Evolutionary conservation across 2,329 filamentous ascomycete species (phyloP), one percentile per base, ranked within the genome.

Genomic region (Magnaporthiopsis rhizophila): DNA sequence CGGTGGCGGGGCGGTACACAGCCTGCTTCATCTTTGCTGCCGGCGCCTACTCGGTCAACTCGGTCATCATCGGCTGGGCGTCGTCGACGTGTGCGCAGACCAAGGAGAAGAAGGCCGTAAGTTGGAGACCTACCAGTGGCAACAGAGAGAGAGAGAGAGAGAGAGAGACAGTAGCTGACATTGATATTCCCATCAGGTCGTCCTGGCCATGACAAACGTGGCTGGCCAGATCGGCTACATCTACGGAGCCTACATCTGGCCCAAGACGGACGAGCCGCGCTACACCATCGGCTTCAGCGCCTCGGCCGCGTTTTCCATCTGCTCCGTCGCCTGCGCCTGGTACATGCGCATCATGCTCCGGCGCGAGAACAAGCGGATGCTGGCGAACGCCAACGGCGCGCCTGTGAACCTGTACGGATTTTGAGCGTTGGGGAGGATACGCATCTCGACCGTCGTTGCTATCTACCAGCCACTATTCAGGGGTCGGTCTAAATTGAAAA

Each of bases 51-150:
- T 85, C 88, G 0, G 81, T 81, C n/a, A 89, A 91, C 67, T 83
- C 84, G 1, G 87, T 90, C 69, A 87, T 89, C 30, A 77, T 91
- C n/a, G 86, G 88, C 0, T 91, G 89, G 89, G 83, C 87, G n/a
- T 74, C 87, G 38, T 86, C 90, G 72, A 91, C 90, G 71, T 87
- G 90, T 73, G 87, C 88, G 18, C 61, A 62, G 61, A 85, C 79
- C 50, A 87, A 89, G 70, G 87, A 85, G 0, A 83, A 86, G 65
- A 80, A 86, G 21, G 88, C 88, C 13, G 84, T 74, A n/a, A 28
- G 26, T 58, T 53, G 36, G 9, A 34, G 32, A 34, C 32, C 32
- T 34, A 8, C 9, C 9, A 34, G 7, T 34, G 9, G 32, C 32
- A 34, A 7, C 6, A 45, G 21, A 18, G 12, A 2, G 15, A 18